Evolutionary conservation across 2,329 filamentous ascomycete genomes (phyloP).

Genomic region (Daldinia sp.): DNA sequence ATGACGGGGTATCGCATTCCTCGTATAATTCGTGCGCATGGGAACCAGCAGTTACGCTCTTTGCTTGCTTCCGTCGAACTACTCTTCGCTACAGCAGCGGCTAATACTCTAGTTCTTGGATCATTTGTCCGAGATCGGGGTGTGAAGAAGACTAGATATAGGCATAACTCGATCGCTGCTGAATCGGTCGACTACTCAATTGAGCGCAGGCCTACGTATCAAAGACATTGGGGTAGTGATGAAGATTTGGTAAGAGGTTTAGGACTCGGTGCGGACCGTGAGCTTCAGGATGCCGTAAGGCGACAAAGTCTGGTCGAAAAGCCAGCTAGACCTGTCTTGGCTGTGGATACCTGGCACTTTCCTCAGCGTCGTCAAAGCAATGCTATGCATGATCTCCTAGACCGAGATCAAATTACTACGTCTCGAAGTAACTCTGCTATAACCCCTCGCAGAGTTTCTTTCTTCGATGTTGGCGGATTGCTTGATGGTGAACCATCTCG

Average conservation of each 20-base stretch:
- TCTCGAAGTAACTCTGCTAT: slow-evolving; percentile 56
- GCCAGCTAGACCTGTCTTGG: slow-evolving; percentile 52
- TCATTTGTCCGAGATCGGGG: slow-evolving; percentile 93
- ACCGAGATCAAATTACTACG: slow-evolving; percentile 54
- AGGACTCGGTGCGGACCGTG: slow-evolving; percentile 74
- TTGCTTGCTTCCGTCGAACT: slow-evolving; percentile 92
- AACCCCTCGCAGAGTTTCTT: slow-evolving; percentile 74
- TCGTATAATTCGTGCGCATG: slow-evolving; percentile 76
- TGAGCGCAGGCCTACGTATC: slow-evolving; percentile 62
- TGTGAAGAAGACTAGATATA: slow-evolving; percentile 88
- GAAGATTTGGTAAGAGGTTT: slow-evolving; percentile 87
- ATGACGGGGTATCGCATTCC: slow-evolving; percentile 87
- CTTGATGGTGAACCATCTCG: slow-evolving; percentile 65
- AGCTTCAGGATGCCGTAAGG: slow-evolving; percentile 58
- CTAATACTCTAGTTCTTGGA: slow-evolving; percentile 89
- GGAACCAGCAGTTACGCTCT: slow-evolving; percentile 87
- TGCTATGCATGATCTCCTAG: slow-evolving; percentile 57
- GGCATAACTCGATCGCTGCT: slow-evolving; percentile 69
- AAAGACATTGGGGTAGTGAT: slow-evolving; percentile 86
- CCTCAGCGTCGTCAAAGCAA: slow-evolving; percentile 56
- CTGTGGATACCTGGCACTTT: slow-evolving; percentile 63
- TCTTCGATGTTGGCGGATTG: slow-evolving; percentile 87
- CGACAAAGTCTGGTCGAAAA: slow-evolving; percentile 42
- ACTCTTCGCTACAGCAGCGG: slow-evolving; percentile 85
- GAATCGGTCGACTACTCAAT: slow-evolving; percentile 70